phyloP scores from a whole-genome alignment of 352 stramenopile species.

The Pythium phragmitis region DNA sequence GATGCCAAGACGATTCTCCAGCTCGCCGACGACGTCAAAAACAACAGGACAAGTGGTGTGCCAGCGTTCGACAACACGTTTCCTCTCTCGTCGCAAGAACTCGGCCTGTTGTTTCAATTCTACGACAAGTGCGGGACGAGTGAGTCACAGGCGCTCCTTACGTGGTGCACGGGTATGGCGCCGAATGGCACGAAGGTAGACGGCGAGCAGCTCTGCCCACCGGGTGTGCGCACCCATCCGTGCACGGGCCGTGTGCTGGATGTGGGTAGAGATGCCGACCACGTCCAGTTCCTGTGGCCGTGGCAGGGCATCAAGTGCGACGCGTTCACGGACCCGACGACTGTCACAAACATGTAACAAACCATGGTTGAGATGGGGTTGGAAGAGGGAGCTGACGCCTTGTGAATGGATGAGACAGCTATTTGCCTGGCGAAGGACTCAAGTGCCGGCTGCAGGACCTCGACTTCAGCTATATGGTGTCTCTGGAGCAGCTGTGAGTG shows the following conservation, averaged over 20 bases:
- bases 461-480: slow-evolving; percentile 64
- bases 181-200: slow-evolving; percentile 24
- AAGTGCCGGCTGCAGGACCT: slow-evolving; percentile 49
- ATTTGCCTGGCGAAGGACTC: slow-evolving; percentile 48
- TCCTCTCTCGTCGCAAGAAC: slow-evolving; percentile 41
- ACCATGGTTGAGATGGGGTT: not conserved
- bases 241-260: slow-evolving; percentile 59
- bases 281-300: slow-evolving; percentile 51
- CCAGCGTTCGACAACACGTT: slow-evolving; percentile 50
- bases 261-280: slow-evolving; percentile 21
- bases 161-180: slow-evolving; percentile 52
- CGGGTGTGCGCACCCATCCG: slow-evolving; percentile 51
- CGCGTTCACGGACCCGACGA: slow-evolving; percentile 62
- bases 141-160: slow-evolving; percentile 45
- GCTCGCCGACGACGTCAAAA: slow-evolving; percentile 11
- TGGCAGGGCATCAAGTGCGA: slow-evolving; percentile 76
- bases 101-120: slow-evolving; percentile 45
- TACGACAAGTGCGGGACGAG: slow-evolving; percentile 46
- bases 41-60: not conserved
- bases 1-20: slow-evolving; percentile 18
- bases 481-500: slow-evolving; percentile 69
- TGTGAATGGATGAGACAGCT: slow-evolving; percentile 31
- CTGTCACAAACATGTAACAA: slow-evolving; percentile 65
- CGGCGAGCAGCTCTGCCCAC: slow-evolving; percentile 36
- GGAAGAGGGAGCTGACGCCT: no score